Evolutionary conservation across 1,284 basidiomycete species (phyloP).

Genomic region (Tilletia setariae): DNA sequence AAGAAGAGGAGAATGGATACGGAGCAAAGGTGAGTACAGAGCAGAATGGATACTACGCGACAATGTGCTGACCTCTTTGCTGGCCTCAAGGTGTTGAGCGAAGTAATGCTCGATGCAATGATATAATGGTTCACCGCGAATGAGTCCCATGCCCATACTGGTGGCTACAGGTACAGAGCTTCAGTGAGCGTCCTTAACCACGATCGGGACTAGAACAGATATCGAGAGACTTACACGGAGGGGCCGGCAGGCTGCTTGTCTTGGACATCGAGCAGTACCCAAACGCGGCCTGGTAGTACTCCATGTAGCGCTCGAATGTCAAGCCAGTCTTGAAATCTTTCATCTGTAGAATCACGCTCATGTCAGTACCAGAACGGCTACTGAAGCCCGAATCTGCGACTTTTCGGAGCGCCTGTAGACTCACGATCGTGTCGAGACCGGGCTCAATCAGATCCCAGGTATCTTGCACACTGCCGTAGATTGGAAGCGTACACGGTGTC

Average conservation of each 20-base stretch:
- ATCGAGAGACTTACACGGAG: background rate
- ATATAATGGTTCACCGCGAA: slow-evolving; percentile 7
- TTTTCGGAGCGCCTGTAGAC: background rate
- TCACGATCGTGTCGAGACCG: slow-evolving; percentile 6
- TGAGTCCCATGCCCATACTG: slow-evolving; percentile 12
- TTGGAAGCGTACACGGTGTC: background rate
- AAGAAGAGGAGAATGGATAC: background rate
- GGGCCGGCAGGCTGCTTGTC: background rate
- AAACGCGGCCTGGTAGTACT: background rate
- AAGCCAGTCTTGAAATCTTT: slow-evolving; percentile 10
- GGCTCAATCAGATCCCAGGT: slow-evolving; percentile 12
- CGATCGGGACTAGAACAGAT: background rate
- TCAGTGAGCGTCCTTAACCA: background rate
- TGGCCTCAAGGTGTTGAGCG: slow-evolving; percentile 9
- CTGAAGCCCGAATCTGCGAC: too few species aligned
- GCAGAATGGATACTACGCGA: background rate
- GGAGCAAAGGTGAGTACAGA: background rate
- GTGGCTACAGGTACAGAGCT: background rate
- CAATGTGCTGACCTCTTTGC: slow-evolving; percentile 10
- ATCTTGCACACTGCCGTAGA: background rate
- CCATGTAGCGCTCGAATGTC: slow-evolving; percentile 1
- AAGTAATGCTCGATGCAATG: slow-evolving; percentile 13
- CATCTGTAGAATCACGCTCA: background rate
- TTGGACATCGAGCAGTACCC: background rate
- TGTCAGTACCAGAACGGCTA: background rate